A percentile compares a stretch with the other conserved stretches of the same genome.
Evolutionary conservation across 257 asterid genomes (phyloP).

Genomic region (Solanum virginianum): DNA sequence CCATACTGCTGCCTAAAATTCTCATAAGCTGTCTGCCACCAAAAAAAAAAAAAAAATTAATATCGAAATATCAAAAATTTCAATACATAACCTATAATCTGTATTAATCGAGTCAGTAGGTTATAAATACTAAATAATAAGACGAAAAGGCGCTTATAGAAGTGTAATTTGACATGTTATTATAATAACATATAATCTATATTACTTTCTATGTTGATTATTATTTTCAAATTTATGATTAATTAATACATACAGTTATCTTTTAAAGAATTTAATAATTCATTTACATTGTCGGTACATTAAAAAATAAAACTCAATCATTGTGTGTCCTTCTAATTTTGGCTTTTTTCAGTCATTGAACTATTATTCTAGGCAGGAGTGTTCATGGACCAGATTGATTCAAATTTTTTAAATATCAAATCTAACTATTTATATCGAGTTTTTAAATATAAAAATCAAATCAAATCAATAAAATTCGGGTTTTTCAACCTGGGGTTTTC

Average conservation of each 20-base stretch:
- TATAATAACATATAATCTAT: neutral
- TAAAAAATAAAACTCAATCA: neutral
- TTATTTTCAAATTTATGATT: neutral
- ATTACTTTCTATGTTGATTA: neutral
- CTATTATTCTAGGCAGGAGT: no score
- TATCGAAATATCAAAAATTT: neutral
- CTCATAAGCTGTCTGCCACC: conserved; percentile 16
- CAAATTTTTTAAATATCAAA: no score
- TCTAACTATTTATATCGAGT: no score
- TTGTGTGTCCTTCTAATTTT: neutral
- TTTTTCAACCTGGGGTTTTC: no score
- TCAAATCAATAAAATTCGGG: no score
- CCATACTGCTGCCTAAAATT: conserved; percentile 10
- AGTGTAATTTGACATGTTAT: neutral
- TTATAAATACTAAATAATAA: neutral
- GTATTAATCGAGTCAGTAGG: neutral
- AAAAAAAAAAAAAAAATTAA: neutral
- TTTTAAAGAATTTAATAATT: neutral
- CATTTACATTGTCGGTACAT: neutral
- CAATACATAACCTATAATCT: neutral
- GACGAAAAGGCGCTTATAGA: neutral
- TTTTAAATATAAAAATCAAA: no score
- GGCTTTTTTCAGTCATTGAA: neutral
- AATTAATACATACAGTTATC: neutral
- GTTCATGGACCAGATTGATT: no score